Evolutionary conservation across 148 eudicot species (phyloP), one percentile per base, ranked within the genome.

Genomic region (Rhododendron kiyosumense): DNA sequence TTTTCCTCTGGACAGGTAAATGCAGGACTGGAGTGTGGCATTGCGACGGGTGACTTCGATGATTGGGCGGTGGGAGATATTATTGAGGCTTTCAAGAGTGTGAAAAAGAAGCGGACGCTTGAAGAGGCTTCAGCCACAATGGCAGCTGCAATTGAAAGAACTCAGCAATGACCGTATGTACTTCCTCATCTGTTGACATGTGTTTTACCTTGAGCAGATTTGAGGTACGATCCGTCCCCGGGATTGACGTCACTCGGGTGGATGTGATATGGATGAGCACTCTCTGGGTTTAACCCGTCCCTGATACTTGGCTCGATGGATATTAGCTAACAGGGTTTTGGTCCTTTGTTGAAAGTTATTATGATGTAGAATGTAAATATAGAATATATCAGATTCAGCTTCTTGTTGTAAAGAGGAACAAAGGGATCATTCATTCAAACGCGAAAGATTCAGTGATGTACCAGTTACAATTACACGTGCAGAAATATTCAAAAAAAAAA

Each of bases 61-160:
- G 96, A 95, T 77, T 95, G 93, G 89, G 93, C 89, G 90, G 98
- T 41, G 38, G 98, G 98, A 14, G 98, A 97, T 84, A 85, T 71
- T 69, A 61, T 97, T 5, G 95, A 97, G 92, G 96, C 98, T 38
- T 97, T 93, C 84, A 90, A 93, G 79, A 43, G 90, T 22, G 85
- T 94, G 24, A 92, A 94, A 86, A 96, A 95, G 92, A 93, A 89
- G 88, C 91, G 99, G 83, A 95, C 97, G 26, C 96, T 96, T 24
- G 99, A 96, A 86, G 99, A 96, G 90, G 99, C 99, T 85, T 95
- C 99, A 0, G 98, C 98, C 81, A 90, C 93, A 22, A 93, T 97
- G 92, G 84, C 92, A 87, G 94, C 98, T 63, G 98, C 98, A 26
- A 86, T 97, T 43, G 94, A 92, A 87, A 89, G 88, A 85, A 14